Base-by-base conservation (phyloP, 352 stramenopile species). In the Globisporangium megalacanthum region DNA sequence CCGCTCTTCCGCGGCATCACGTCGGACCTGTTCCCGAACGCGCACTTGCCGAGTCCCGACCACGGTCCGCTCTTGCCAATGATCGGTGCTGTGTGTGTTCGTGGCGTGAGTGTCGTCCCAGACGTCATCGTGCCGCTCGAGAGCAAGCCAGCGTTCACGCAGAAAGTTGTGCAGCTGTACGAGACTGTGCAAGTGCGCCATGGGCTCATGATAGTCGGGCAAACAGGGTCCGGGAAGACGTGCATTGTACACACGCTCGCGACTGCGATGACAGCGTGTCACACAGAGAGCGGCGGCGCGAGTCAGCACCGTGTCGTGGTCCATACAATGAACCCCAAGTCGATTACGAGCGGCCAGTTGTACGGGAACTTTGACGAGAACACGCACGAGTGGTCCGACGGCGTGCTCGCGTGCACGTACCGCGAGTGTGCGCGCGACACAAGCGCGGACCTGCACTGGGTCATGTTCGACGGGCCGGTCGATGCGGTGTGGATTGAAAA, bases 401-500 rank as follows among this genome's bases (percentile, higher is more conserved):
- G 94, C 29, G 88, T 98, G 22, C 68, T 98, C 2, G 91, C 95
- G 11, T 97, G 92, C 46, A 96, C 95, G 14, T 98, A 98, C 62
- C 83, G 95, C 35, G 89, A 97, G 56, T 97, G 87, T 31, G 93
- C 95, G 15, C 76, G 79, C 20, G 80, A 86, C 53, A 95, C 83
- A 33, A 94, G 73, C 33, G 64, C 72, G 0, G 83, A 97, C 50
- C 58, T 94, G 14, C 94, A 97, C 65, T 98, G 92, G 92, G 81
- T 98, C 29, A 89, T 97, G 70, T 97, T 98, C 54, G 92, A 98
- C 61, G 92, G 92, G 0, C 92, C 92, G 0, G 92, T 98, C 13
- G 92, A 98, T 62, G 91, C 92, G 0, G 91, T 98, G 29, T 98
- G 92, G 92, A 98, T 98, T 61, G 92, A 98, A 52, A 97, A 97